A percentile compares a stretch with the other conserved stretches of the same genome.
Evolutionary conservation across 352 stramenopile genomes (phyloP).

Genomic region (Globisporangium sylvaticum): DNA sequence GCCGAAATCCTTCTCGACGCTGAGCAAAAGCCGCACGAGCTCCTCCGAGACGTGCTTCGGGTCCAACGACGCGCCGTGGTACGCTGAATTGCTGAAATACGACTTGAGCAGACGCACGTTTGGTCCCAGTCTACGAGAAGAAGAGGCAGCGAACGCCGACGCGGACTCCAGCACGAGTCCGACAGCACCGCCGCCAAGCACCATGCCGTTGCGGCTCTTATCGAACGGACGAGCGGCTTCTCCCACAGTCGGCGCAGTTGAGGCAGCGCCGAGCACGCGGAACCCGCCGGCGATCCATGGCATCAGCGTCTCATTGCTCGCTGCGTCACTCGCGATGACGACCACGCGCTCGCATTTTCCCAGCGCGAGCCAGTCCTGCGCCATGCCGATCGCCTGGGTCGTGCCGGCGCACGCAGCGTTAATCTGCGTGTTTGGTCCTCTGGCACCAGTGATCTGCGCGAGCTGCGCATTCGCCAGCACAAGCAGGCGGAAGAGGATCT

Average conservation of each 20-base stretch:
- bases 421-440: slow-evolving; percentile 94
- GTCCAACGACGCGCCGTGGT: slow-evolving; percentile 93
- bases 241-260: slow-evolving; percentile 67
- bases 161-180: slow-evolving; percentile 74
- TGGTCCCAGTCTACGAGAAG: slow-evolving; percentile 7
- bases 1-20: slow-evolving; percentile 88
- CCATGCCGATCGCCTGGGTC: slow-evolving; percentile 90
- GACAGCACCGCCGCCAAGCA: slow-evolving; percentile 90
- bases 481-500: slow-evolving; percentile 96
- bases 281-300: slow-evolving; percentile 95
- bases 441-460: slow-evolving; percentile 92
- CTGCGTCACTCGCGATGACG: slow-evolving; percentile 93
- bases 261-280: slow-evolving; percentile 91
- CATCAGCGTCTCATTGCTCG: slow-evolving; percentile 87
- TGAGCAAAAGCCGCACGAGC: slow-evolving; percentile 85
- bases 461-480: slow-evolving; percentile 96
- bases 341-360: slow-evolving; percentile 92
- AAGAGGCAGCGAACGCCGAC: slow-evolving; percentile 17
- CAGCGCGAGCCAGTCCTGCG: slow-evolving; percentile 92
- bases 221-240: slow-evolving; percentile 92
- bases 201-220: slow-evolving; percentile 90
- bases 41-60: slow-evolving; percentile 92
- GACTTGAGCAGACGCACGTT: slow-evolving; percentile 87
- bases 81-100: slow-evolving; percentile 95
- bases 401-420: slow-evolving; percentile 95